Conservation (phyloP, 164 flowering plant genomes). For the Hamamelis virginiana region DNA sequence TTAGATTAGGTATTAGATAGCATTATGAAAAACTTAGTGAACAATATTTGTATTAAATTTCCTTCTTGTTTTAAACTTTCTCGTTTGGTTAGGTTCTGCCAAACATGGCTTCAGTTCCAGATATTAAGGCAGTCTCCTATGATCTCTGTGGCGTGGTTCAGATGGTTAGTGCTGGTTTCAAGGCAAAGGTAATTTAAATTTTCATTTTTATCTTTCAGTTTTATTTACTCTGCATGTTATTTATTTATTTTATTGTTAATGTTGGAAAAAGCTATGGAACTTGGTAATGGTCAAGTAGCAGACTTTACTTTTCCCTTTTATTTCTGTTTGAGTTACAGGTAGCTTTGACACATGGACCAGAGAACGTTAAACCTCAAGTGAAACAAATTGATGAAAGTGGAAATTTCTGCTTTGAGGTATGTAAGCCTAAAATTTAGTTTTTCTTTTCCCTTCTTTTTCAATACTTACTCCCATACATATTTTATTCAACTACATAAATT, state of each 20-base stretch:
- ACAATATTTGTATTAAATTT: no score
- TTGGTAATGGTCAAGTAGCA: neutral
- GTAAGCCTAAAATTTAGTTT: slow-evolving; percentile 3
- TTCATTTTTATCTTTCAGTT: neutral
- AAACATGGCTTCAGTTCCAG: slow-evolving; percentile 87
- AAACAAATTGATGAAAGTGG: slow-evolving; percentile 73
- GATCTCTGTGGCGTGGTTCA: slow-evolving; percentile 85
- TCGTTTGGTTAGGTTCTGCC: slow-evolving; percentile 68
- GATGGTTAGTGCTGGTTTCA: slow-evolving; percentile 49
- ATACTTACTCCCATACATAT: neutral
- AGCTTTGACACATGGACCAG: slow-evolving; percentile 92
- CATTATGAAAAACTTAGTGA: no score
- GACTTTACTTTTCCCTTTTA: neutral
- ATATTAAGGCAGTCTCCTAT: slow-evolving; percentile 71
- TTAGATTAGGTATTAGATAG: neutral
- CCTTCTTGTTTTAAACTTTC: no score
- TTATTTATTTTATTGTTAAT: neutral
- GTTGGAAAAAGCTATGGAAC: neutral
- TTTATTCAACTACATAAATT: no score
- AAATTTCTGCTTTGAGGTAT: slow-evolving; percentile 93
- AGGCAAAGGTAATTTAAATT: slow-evolving; percentile 64
- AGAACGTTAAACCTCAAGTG: slow-evolving; percentile 79
- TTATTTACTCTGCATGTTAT: neutral
- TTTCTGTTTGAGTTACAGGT: slow-evolving; percentile 47
- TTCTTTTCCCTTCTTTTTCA: neutral